phyloP scores from a whole-genome alignment of 306 rosid species.

The Chamaecrista fasciculata region DNA sequence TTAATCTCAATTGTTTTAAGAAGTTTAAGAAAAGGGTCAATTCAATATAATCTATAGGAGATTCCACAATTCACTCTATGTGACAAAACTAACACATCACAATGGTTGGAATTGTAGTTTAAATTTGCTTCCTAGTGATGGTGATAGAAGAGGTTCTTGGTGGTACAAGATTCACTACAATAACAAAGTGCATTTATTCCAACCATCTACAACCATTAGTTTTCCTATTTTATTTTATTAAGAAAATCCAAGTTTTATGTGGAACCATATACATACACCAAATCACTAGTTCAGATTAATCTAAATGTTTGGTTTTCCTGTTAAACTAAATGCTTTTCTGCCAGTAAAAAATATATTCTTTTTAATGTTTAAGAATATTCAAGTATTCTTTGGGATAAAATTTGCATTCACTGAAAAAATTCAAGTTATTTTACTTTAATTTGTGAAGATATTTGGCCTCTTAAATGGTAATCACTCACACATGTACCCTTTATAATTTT shows the following conservation, averaged over 20 bases:
- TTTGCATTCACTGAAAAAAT: no score
- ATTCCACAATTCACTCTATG: not conserved
- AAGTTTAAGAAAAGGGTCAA: not conserved
- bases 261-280: not conserved
- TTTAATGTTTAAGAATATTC: not conserved
- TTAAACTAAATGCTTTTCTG: not conserved
- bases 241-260: not conserved
- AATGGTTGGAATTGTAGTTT: not conserved
- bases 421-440: not conserved
- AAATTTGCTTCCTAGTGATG: not conserved
- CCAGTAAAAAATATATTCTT: not conserved
- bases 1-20: not conserved
- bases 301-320: not conserved
- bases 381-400: not conserved
- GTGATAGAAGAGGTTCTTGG: not conserved
- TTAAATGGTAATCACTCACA: not conserved
- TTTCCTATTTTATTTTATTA: not conserved
- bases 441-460: not conserved
- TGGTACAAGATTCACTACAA: not conserved
- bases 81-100: conserved; percentile 5
- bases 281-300: not conserved
- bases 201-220: not conserved
- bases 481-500: not conserved
- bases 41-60: not conserved
- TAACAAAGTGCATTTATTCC: not conserved